phyloP scores from a whole-genome alignment of 805 yeast species.

The Lipomyces lipofer region DNA sequence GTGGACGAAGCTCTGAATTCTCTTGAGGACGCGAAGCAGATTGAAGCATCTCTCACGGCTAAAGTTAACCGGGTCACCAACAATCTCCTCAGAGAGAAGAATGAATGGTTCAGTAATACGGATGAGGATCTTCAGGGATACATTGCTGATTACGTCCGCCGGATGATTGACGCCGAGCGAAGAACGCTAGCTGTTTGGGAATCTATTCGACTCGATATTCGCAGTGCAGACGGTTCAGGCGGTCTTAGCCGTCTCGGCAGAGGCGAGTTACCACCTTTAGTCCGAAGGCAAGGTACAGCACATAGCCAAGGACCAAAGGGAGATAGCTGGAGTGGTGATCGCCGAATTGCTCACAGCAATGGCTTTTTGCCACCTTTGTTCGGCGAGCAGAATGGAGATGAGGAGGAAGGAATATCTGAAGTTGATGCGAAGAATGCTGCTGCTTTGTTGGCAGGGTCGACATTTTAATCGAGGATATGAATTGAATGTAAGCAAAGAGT shows the following conservation, averaged over 20 bases:
- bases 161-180: constrained; percentile 82
- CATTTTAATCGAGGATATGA: constrained; percentile 47
- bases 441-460: constrained; percentile 69
- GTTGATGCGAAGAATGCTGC: constrained; percentile 88
- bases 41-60: constrained; percentile 72
- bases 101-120: constrained; percentile 58
- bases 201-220: constrained; percentile 65
- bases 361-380: constrained; percentile 26
- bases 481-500: background rate
- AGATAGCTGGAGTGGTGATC: constrained; percentile 62
- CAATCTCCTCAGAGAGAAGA: constrained; percentile 76
- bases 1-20: constrained; percentile 87
- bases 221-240: constrained; percentile 73
- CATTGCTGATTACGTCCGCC: constrained; percentile 61
- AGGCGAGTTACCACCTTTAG: constrained; percentile 27
- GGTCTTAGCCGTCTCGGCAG: constrained; percentile 84
- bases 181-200: constrained; percentile 74
- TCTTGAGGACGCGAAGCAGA: constrained; percentile 72
- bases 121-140: constrained; percentile 55
- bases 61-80: constrained; percentile 81
- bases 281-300: constrained; percentile 39
- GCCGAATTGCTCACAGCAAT: constrained; percentile 44
- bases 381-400: constrained; percentile 29
- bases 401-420: constrained; percentile 36
- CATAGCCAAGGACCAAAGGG: constrained; percentile 52